Evolutionary conservation across 345 rosid genomes (phyloP), one percentile per base, ranked within the genome.

Genomic region (Lepidium sativum): DNA sequence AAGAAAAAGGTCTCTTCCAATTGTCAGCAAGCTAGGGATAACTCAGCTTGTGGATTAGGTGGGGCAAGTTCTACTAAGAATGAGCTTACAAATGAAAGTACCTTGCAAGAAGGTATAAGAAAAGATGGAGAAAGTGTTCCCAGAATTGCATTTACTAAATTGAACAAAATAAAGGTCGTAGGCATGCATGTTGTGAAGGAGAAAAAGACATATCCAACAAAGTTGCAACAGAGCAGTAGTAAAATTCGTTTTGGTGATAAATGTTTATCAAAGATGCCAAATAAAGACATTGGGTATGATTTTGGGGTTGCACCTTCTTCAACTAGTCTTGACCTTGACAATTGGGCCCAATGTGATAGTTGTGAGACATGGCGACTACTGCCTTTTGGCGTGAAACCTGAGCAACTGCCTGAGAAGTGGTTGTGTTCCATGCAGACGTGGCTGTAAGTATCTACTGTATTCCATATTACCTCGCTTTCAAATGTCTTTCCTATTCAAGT

Each of bases 361-460:
- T 89, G 97, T 76, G 56, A 78, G 62, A 81, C n/a, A 42, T 87
- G 95, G 97, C 85, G 89, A 68, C 70, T 87, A 55, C 78, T 87
- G 38, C 95, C 95, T 25, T 49, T 23, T 60, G 83, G 77, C 54
- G 51, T 52, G 72, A 77, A 55, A 15, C 59, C 80, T n/a, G 79
- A 85, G 14, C 74, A 80, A 38, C 88, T 89, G 45, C 91, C 89
- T 39, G 81, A 82, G 1, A 80, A 79, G 79, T 89, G 97, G 95
- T 40, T 74, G 39, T 89, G 91, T 75, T 77, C 83, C 79, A 86
- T 89, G 97, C 81, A 78, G 52, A 71, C 76, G 20, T 87, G 97
- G 95, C 84, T 87, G 91, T 89, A 83, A 89, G 97, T 84, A 68
- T 68, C 43, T 54, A 35, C 12, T 44, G 23, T 59, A 12, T 45